These are phyloP conservation scores for Picea sitchensis DNA, from an alignment of 75 land plant genomes.

Conservation along the genomic window DNA sequence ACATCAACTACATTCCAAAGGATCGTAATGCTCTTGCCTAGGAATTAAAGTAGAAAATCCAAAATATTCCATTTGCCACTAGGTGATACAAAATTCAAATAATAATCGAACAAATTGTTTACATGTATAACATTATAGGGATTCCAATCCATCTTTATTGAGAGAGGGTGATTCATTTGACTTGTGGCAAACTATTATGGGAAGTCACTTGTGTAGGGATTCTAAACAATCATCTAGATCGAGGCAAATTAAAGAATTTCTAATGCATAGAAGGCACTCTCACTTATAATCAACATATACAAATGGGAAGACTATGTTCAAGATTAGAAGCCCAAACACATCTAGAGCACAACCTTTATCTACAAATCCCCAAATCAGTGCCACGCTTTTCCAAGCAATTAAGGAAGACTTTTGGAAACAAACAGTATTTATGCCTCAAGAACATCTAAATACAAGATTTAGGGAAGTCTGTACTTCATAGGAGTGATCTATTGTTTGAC, in stretches of 20 bases:
- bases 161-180: neutral
- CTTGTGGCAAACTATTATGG: neutral
- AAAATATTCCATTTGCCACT: neutral
- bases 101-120: neutral
- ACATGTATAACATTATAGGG: neutral
- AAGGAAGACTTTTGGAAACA: no score
- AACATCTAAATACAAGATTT: no score
- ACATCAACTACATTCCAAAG: no score
- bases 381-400: no score
- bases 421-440: no score
- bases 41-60: neutral
- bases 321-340: neutral
- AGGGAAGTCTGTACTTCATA: neutral
- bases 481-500: neutral
- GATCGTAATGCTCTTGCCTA: no score
- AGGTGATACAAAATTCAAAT: neutral
- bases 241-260: no score
- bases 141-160: no score
- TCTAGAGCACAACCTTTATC: neutral
- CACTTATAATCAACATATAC: neutral
- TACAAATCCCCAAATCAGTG: no score
- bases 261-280: neutral
- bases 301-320: neutral
- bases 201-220: neutral
- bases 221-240: neutral